These are phyloP conservation scores for Phytopythium ostracodes DNA, from an alignment of 352 stramenopile species.

Conservation along the genomic window DNA sequence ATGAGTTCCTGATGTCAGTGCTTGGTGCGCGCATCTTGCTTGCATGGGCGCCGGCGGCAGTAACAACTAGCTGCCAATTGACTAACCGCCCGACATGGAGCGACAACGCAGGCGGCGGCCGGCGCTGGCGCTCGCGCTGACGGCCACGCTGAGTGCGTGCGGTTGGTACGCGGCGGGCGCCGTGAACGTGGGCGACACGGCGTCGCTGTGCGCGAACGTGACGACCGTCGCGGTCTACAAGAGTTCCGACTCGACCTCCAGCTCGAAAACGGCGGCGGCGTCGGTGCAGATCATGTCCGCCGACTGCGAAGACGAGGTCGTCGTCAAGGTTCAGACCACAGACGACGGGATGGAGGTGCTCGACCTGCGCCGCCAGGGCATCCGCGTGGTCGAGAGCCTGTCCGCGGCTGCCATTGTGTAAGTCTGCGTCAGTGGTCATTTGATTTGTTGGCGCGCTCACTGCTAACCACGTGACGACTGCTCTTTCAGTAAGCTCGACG, in stretches of 20 bases:
- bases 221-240: slow-evolving; percentile 18
- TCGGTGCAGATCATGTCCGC: slow-evolving; percentile 16
- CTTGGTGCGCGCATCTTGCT: background rate
- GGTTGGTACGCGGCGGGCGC: slow-evolving; percentile 8
- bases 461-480: background rate
- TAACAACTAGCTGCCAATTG: background rate
- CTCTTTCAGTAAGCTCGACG: slow-evolving; percentile 17
- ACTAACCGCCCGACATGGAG: slow-evolving; percentile 1
- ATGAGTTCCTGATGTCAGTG: background rate
- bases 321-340: slow-evolving; percentile 13
- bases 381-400: slow-evolving; percentile 21
- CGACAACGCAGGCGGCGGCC: slow-evolving; percentile 5
- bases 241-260: slow-evolving; percentile 3
- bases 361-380: slow-evolving; percentile 16
- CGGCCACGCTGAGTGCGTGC: background rate
- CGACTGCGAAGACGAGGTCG: slow-evolving; percentile 14
- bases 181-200: slow-evolving; percentile 27
- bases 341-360: slow-evolving; percentile 9
- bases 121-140: slow-evolving; percentile 7
- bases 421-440: background rate
- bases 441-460: background rate
- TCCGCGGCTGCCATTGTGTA: slow-evolving; percentile 18
- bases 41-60: background rate
- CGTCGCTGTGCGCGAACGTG: slow-evolving; percentile 25
- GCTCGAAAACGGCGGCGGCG: slow-evolving; percentile 8